These are phyloP conservation scores for Tylopilus felleus DNA, from an alignment of 768 basidiomycete genomes.

Conservation along the genomic window DNA sequence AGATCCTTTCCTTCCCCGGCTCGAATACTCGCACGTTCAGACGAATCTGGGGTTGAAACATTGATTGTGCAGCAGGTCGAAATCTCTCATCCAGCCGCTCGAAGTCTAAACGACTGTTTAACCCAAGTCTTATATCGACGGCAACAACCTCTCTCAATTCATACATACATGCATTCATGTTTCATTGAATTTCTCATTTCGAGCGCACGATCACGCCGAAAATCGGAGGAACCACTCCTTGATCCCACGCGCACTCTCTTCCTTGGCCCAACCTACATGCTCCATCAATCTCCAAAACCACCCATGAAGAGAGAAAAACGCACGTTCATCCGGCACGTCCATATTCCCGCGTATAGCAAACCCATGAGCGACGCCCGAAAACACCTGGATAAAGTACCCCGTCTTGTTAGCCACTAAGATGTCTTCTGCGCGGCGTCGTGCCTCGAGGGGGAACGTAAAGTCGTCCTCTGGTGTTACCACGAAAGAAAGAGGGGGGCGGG, in stretches of 20 bases:
- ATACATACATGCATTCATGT: too few relatives aligned
- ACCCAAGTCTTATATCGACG: too few relatives aligned
- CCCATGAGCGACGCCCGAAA: constrained; percentile 39
- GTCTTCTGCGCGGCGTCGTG: constrained; percentile 53
- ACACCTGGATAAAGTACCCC: constrained; percentile 53
- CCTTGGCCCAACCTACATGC: constrained; percentile 58
- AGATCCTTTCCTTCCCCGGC: too few relatives aligned
- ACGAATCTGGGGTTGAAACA: too few relatives aligned
- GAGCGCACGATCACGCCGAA: not conserved
- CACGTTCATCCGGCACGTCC: constrained; percentile 18
- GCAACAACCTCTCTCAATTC: too few relatives aligned
- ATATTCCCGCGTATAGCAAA: constrained; percentile 20
- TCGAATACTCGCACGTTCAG: too few relatives aligned
- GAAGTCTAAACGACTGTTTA: too few relatives aligned
- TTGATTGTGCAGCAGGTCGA: too few relatives aligned
- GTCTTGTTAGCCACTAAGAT: constrained; percentile 47
- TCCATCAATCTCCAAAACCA: too few relatives aligned
- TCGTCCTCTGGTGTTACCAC: constrained; percentile 44
- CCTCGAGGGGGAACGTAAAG: constrained; percentile 44
- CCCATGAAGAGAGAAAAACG: not conserved
- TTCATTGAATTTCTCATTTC: too few relatives aligned
- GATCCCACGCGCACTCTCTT: constrained; percentile 49
- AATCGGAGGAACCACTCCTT: constrained; percentile 49
- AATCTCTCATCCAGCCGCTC: too few relatives aligned
- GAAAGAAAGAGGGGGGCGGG: too few relatives aligned